Base-by-base conservation (phyloP, 1,139 yeast species). In the Meyerozyma smithsonii region DNA sequence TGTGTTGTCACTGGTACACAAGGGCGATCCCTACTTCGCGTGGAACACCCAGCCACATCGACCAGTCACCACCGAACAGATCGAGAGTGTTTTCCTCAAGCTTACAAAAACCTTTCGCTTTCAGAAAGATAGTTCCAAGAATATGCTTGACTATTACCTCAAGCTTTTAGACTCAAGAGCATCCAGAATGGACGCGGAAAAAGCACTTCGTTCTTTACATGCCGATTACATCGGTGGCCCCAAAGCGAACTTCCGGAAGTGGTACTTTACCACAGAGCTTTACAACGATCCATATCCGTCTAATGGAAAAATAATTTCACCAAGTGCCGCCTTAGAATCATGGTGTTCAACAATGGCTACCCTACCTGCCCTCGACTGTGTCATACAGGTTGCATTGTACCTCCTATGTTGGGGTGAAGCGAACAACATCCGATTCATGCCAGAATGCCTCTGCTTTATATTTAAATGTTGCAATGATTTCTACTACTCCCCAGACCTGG, bases 181-280 rank as follows among this genome's bases (percentile, higher is more conserved):
- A 2, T 74, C 86, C n/a, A 66, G 90, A 47, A 70, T 79, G 63
- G 68, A 72, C 0, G 75, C 85, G 0, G 49, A 47, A 1, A 66
- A 62, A 36, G 88, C 90, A 0, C 62, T 84, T 41, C 58, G 68
- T 35, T 71, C 86, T 0, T 51, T 83, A 35, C 89, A 84, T 59
- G 85, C 83, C 0, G 85, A 84, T 42, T 83, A 82, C 52, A 79
- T 92, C 55, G 97, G 97, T 34, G 97, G 97, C 39, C 85, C 84
- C 48, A 79, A 88, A 46, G 84, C 97, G 23, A 92, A 92, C 63
- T 92, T 85, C 66, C 78, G 86, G 55, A 90, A 86, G 59, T 92
- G 98, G 98, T 92, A 87, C 62, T 88, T 92, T 64, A 96, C 97
- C 24, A 89, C 97, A 34, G 92, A 84, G 64, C 64, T 88, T 46